Evolutionary conservation across 768 basidiomycete genomes (phyloP).

Genomic region (Chalciporus sphaerocephalus): DNA sequence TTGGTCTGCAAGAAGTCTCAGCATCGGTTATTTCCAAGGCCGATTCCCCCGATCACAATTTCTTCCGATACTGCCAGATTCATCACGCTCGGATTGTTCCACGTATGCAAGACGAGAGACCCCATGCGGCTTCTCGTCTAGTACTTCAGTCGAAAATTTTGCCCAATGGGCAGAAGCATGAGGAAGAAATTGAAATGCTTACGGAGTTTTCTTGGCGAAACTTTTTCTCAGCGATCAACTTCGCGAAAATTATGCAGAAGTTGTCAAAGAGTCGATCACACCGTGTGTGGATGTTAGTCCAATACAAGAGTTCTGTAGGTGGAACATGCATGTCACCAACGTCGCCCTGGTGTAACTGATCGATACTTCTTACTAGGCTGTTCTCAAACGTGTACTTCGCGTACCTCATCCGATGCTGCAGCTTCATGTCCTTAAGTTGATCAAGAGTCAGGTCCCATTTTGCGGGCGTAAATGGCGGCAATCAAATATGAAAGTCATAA

Average conservation of each 20-base stretch:
- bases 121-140: constrained; percentile 55
- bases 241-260: constrained; percentile 97
- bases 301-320: constrained; percentile 95
- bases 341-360: constrained; percentile 3
- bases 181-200: constrained; percentile 88
- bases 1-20: constrained; percentile 91
- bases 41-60: constrained; percentile 85
- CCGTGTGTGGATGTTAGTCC: constrained; percentile 91
- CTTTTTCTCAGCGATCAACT: constrained; percentile 96
- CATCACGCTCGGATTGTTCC: constrained; percentile 69
- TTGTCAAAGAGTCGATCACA: constrained; percentile 92
- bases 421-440: constrained; percentile 90
- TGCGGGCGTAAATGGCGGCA: constrained; percentile 98
- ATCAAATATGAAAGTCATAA: constrained; percentile 99
- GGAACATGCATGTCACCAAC: background rate
- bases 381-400: constrained; percentile 89
- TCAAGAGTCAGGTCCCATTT: constrained; percentile 98
- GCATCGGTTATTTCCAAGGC: constrained; percentile 81
- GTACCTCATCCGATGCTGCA: constrained; percentile 94
- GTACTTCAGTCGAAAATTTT: constrained; percentile 52
- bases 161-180: constrained; percentile 69
- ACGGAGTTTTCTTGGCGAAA: constrained; percentile 97
- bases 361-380: constrained; percentile 55
- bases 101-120: constrained; percentile 58
- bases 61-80: constrained; percentile 90